These are phyloP conservation scores for Cudoniella acicularis DNA, from an alignment of 495 filamentous ascomycete genomes.

Conservation along the genomic window DNA sequence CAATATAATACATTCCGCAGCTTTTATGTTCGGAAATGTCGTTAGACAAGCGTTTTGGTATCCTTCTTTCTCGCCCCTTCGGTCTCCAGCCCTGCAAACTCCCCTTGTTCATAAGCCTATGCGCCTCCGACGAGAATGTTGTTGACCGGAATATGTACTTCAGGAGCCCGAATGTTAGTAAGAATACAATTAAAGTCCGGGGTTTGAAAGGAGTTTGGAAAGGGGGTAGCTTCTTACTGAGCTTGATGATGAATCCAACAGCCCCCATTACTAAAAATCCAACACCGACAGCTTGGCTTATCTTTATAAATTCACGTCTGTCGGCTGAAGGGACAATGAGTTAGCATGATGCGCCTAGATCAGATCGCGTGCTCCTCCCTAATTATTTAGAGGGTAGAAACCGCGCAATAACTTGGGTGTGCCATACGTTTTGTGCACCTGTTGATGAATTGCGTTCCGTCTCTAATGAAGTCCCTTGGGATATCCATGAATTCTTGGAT, in stretches of 20 bases:
- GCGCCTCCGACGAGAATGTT: constrained; percentile 74
- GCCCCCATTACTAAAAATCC: constrained; percentile 84
- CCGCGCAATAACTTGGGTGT: background rate
- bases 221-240: constrained; percentile 55
- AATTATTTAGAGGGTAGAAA: background rate
- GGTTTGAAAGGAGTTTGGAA: background rate
- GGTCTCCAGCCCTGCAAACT: too few species aligned
- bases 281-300: constrained; percentile 92
- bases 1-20: constrained; percentile 21
- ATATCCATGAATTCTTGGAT: constrained; percentile 77
- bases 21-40: background rate
- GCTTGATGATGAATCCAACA: constrained; percentile 83
- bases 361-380: background rate
- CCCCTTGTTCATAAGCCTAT: too few species aligned
- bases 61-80: too few species aligned
- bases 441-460: constrained; percentile 78
- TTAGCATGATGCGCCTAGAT: constrained; percentile 4
- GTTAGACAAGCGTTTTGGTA: too few species aligned
- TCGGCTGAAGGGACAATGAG: constrained; percentile 50
- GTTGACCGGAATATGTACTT: constrained; percentile 81
- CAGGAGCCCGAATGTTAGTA: too few species aligned
- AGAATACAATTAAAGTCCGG: background rate
- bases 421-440: constrained; percentile 77
- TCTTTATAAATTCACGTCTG: constrained; percentile 85
- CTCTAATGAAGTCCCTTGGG: constrained; percentile 76